phyloP scores from a whole-genome alignment of 495 filamentous ascomycete genomes.

The Hyphodiscus hymeniophilus region DNA sequence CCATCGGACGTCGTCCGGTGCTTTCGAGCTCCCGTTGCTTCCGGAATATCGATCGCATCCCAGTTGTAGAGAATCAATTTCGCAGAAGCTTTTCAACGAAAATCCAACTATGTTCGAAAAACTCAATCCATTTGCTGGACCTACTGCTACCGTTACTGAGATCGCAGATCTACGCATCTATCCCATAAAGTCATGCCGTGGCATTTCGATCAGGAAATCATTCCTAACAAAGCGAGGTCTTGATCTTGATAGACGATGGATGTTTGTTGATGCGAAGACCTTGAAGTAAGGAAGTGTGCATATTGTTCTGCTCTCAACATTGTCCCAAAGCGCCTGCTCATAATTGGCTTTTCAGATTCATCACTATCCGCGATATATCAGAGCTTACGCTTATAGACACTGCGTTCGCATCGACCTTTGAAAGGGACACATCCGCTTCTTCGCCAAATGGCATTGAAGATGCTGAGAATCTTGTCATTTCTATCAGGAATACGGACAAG shows the following conservation, averaged over 20 bases:
- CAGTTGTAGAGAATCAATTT: no score
- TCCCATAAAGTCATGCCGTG: conserved; percentile 12
- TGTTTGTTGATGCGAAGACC: conserved; percentile 7
- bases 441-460: neutral
- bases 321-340: no score
- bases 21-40: no score
- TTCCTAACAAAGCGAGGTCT: conserved; percentile 4
- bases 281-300: conserved; percentile 1
- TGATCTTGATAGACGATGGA: conserved; percentile 7
- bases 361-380: conserved; percentile 10
- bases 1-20: no score
- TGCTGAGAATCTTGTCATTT: conserved; percentile 2
- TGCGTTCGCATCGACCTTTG: no score
- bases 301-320: no score
- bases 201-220: conserved; percentile 1
- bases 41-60: no score
- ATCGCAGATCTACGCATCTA: conserved; percentile 7
- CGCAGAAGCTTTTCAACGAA: no score
- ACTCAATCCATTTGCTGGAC: conserved; percentile 2
- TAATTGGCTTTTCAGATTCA: conserved; percentile 5
- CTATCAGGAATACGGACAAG: conserved; percentile 1
- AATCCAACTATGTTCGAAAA: conserved; percentile 3
- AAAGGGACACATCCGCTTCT: neutral
- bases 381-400: neutral
- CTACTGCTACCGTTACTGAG: neutral